phyloP scores from a whole-genome alignment of 768 basidiomycete genomes.

The Trametes punicea region DNA sequence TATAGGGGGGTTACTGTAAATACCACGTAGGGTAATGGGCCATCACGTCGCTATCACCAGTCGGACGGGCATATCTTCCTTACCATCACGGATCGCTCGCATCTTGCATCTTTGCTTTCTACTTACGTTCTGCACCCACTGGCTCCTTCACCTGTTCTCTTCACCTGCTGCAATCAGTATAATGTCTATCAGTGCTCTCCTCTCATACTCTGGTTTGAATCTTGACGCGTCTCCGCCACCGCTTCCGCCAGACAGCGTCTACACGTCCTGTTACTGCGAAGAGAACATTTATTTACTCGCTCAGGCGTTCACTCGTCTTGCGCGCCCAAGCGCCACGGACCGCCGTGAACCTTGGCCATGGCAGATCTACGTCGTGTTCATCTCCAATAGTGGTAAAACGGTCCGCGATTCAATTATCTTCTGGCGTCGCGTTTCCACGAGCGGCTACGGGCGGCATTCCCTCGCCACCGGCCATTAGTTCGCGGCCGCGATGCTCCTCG shows the following conservation, averaged over 20 bases:
- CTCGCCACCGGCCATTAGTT: not conserved
- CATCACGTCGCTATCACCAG: not conserved
- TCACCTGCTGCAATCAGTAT: conserved; percentile 7
- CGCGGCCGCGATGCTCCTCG: not conserved
- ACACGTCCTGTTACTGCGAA: conserved; percentile 68
- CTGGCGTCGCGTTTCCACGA: not conserved
- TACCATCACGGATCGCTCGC: conserved; percentile 7
- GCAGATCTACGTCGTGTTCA: conserved; percentile 56
- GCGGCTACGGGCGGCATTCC: not conserved
- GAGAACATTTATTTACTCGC: conserved; percentile 68
- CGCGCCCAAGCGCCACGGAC: not conserved
- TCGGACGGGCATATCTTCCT: not conserved
- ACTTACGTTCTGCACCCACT: conserved; percentile 7
- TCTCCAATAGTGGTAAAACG: conserved; percentile 60
- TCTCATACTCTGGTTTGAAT: not conserved
- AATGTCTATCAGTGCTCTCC: conserved; percentile 5
- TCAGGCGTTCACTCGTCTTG: conserved; percentile 34
- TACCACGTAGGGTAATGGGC: conserved; percentile 17
- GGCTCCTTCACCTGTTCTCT: conserved; percentile 6
- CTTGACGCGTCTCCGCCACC: not conserved
- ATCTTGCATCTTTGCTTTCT: conserved; percentile 15
- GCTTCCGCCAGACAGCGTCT: conserved; percentile 37
- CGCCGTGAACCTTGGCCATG: conserved; percentile 31
- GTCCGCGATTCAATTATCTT: conserved; percentile 33
- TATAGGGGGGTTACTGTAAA: conserved; percentile 13